Percentiles rank a stretch among this genome's conserved stretches.
phyloP scores from a whole-genome alignment of 2,329 filamentous ascomycete species.

The Cladosporium oxysporum region DNA sequence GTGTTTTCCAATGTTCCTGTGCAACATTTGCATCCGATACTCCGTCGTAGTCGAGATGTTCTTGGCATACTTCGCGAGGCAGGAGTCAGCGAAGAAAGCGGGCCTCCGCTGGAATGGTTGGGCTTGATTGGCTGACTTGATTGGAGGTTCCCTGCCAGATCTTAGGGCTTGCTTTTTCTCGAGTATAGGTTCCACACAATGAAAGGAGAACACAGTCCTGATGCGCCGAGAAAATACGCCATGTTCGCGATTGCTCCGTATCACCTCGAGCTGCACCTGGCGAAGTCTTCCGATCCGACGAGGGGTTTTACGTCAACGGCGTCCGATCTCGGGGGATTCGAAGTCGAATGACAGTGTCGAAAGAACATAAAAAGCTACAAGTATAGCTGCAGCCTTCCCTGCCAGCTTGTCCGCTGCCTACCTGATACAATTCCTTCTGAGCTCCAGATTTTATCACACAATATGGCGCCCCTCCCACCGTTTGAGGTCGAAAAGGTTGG shows the following conservation, averaged over 20 bases:
- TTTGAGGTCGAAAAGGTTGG: neutral
- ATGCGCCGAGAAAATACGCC: neutral
- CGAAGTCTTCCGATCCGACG: neutral
- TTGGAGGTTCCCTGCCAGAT: neutral
- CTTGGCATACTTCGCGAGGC: neutral
- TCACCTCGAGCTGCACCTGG: neutral
- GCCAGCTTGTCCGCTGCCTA: neutral
- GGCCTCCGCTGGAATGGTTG: neutral
- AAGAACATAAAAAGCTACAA: neutral
- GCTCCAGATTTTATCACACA: neutral
- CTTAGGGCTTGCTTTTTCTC: neutral
- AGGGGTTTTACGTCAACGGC: neutral
- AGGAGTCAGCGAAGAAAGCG: neutral
- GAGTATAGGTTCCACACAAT: neutral
- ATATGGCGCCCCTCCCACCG: neutral
- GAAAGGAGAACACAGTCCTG: neutral
- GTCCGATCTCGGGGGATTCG: neutral
- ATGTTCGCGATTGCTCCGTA: neutral
- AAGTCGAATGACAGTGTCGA: neutral
- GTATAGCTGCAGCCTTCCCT: neutral
- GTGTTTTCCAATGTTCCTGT: neutral
- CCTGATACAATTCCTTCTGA: neutral
- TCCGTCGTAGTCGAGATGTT: neutral
- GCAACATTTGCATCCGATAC: neutral
- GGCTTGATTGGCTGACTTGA: neutral